These are phyloP conservation scores for Fusarium albosuccineum DNA, from an alignment of 2,329 filamentous ascomycete genomes.

Conservation along the genomic window DNA sequence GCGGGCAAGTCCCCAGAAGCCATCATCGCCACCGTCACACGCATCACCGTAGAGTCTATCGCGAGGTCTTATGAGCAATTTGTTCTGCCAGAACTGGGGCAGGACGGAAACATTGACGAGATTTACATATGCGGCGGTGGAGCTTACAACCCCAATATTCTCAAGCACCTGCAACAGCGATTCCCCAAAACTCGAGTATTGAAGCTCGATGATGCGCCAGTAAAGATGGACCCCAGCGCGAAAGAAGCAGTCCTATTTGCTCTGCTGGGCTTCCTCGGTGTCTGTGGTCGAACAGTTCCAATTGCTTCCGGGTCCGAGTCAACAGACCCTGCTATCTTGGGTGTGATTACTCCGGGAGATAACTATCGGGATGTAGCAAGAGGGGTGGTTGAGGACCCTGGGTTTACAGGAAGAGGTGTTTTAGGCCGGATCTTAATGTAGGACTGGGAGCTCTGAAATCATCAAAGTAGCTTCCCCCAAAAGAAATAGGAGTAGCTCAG, in stretches of 20 bases:
- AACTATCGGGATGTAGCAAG: not conserved
- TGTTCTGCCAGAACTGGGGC: slow-evolving; percentile 11
- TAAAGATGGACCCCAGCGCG: not conserved
- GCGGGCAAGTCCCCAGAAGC: slow-evolving; percentile 57
- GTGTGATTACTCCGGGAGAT: not conserved
- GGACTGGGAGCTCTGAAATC: no score
- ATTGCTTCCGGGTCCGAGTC: not conserved
- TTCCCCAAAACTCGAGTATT: slow-evolving; percentile 62
- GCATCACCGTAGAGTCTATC: slow-evolving; percentile 56
- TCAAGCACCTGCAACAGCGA: slow-evolving; percentile 62
- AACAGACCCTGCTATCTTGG: not conserved
- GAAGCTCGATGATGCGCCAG: slow-evolving; percentile 2
- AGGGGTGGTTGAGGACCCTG: not conserved
- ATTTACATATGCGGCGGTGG: slow-evolving; percentile 73
- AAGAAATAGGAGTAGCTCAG: no score
- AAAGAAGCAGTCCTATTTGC: not conserved
- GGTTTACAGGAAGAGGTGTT: not conserved
- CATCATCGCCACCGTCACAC: slow-evolving; percentile 63
- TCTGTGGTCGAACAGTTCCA: not conserved
- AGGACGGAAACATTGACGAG: slow-evolving; percentile 53
- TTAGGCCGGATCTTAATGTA: not conserved
- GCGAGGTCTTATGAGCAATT: slow-evolving; percentile 33
- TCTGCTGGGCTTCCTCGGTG: not conserved
- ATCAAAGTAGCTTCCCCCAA: no score
- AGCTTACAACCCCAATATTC: slow-evolving; percentile 70